Evolutionary conservation across 306 rosid species (phyloP).

Genomic region (Vigna angularis): DNA sequence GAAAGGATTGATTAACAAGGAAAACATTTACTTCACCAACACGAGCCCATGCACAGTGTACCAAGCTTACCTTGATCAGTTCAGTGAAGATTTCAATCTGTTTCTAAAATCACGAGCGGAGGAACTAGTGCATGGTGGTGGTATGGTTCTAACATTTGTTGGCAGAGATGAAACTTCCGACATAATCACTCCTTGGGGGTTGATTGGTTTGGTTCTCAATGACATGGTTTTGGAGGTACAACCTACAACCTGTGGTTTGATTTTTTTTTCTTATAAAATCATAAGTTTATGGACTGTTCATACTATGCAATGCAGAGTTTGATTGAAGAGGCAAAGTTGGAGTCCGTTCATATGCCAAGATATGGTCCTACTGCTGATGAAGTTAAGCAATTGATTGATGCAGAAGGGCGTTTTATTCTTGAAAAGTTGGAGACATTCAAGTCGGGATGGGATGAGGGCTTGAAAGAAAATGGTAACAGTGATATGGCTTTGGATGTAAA

Average conservation of each 20-base stretch:
- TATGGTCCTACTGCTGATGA: slow-evolving; percentile 49
- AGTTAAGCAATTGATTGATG: slow-evolving; percentile 46
- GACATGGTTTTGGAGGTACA: slow-evolving; percentile 64
- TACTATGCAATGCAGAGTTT: slow-evolving; percentile 7
- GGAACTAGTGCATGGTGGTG: slow-evolving; percentile 57
- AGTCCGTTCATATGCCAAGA: slow-evolving; percentile 50
- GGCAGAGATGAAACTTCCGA: slow-evolving; percentile 45
- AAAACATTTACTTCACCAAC: slow-evolving; percentile 39
- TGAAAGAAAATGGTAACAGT: slow-evolving; percentile 1
- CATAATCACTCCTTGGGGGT: slow-evolving; percentile 37
- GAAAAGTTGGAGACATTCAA: slow-evolving; percentile 34
- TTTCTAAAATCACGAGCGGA: slow-evolving; percentile 53
- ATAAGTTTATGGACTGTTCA: not conserved
- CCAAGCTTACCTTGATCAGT: slow-evolving; percentile 50
- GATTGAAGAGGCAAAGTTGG: slow-evolving; percentile 49
- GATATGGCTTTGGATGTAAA: not conserved
- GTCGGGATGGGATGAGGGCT: slow-evolving; percentile 38
- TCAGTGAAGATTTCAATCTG: slow-evolving; percentile 49
- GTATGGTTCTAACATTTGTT: slow-evolving; percentile 48
- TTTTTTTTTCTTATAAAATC: not conserved
- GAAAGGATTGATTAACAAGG: slow-evolving; percentile 34
- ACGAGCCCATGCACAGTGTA: slow-evolving; percentile 49
- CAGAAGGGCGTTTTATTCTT: slow-evolving; percentile 53
- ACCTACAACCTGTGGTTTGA: no score
- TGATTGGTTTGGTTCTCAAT: slow-evolving; percentile 49